Evolutionary conservation across 805 yeast genomes (phyloP), one percentile per base, ranked within the genome.

Genomic region (Teunomyces kruisii): DNA sequence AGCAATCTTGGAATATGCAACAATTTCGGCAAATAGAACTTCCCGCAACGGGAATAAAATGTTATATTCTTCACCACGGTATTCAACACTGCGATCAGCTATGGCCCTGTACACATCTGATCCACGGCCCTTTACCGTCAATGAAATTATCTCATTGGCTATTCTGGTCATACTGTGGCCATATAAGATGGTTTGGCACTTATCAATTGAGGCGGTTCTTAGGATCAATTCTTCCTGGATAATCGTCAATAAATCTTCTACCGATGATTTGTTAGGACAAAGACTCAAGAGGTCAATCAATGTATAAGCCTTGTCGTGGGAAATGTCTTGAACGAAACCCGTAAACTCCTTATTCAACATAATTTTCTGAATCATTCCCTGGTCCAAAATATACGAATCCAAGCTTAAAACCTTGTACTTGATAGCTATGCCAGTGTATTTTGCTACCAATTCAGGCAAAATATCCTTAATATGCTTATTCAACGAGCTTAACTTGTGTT

Each of bases 101-200:
- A 85, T 58, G 9, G 72, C 62, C 4, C 67, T 58, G 19, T 87
- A 76, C 6, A 91, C 76, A 28, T 74, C 75, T 1, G 85, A 73
- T 0, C 97, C 98, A 49, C 96, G 76, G 9, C 98, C 98, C 55
- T 84, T 87, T 4, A 89, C 90, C 0, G 96, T 84, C 44, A 87
- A 64, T 0, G 95, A 75, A 28, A 92, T 70, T n/a, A 87, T 81
- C 49, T 83, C 82, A 55, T 85, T 88, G 1, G 97, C 96, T 17
- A 91, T 60, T 33, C 83, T 75, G 1, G 96, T 86, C 95, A 88
- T 87, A 22, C 86, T 81, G 57, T 84, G 87, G 1, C 92, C 88
- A 68, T 81, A 80, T 7, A 89, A 40, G 3, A 88, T 67, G n/a
- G 86, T 74, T n/a, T 75, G 68, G 53, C 82, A 77, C 0, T 62